A percentile compares a stretch with the other conserved stretches of the same genome.
These are phyloP conservation scores for Houttuynia cordata DNA, from an alignment of 164 flowering plant genomes.

Conservation along the genomic window DNA sequence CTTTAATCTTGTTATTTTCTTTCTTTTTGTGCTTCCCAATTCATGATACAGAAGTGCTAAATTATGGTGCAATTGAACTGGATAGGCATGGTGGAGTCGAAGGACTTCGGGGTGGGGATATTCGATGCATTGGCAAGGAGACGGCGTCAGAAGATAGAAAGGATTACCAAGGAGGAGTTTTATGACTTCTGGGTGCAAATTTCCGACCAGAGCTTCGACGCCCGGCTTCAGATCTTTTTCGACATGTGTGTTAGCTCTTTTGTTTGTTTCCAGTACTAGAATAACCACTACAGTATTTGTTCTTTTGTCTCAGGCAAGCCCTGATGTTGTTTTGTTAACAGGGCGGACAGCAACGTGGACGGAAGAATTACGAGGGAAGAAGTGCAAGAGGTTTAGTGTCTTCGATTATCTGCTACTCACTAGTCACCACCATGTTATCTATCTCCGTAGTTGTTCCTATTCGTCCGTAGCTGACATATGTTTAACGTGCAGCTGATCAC, in stretches of 20 bases:
- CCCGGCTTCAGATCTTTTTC: slow-evolving; percentile 92
- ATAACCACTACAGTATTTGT: too few relatives aligned
- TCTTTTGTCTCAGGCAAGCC: background rate
- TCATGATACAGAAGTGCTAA: background rate
- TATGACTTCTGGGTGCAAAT: slow-evolving; percentile 82
- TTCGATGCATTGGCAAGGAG: slow-evolving; percentile 82
- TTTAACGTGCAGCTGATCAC: slow-evolving; percentile 50
- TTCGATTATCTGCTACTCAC: background rate
- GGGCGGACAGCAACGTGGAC: slow-evolving; percentile 93
- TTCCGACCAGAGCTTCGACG: slow-evolving; percentile 89
- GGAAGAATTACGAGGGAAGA: slow-evolving; percentile 86
- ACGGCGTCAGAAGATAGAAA: slow-evolving; percentile 31
- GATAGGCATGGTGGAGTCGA: slow-evolving; percentile 87
- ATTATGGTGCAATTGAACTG: too few relatives aligned
- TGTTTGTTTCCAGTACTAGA: too few relatives aligned
- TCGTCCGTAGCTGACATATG: background rate
- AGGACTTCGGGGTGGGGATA: slow-evolving; percentile 80
- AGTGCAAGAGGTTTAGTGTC: slow-evolving; percentile 75
- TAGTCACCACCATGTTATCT: background rate
- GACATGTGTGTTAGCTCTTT: slow-evolving; percentile 51
- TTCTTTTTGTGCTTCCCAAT: background rate
- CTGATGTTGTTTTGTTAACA: slow-evolving; percentile 12
- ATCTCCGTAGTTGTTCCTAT: background rate
- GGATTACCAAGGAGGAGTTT: slow-evolving; percentile 67
- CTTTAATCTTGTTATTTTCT: too few relatives aligned